Evolutionary conservation across 164 flowering plant species (phyloP).

Genomic region (Piper longum): DNA sequence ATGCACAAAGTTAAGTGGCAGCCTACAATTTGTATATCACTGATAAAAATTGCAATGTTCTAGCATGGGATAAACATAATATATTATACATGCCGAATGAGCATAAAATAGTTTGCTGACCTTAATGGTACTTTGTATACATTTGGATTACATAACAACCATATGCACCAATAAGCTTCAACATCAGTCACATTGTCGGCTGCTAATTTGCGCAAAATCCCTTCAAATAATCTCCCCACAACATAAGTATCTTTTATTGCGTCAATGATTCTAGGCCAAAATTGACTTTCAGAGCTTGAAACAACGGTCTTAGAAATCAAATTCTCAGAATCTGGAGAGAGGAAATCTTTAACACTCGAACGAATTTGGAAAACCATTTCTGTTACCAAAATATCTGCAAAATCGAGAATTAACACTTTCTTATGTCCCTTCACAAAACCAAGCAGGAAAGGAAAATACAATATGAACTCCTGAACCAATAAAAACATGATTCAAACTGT

Average conservation of each 20-base stretch:
- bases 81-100: neutral
- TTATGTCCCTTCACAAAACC: neutral
- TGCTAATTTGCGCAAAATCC: slow-evolving; percentile 51
- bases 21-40: neutral
- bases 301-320: slow-evolving; percentile 18
- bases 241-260: slow-evolving; percentile 62
- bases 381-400: slow-evolving; percentile 52
- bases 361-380: slow-evolving; percentile 49
- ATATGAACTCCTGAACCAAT: neutral
- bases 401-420: neutral
- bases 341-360: slow-evolving; percentile 27
- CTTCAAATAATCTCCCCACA: slow-evolving; percentile 70
- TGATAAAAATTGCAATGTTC: neutral
- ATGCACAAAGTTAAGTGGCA: neutral
- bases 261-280: slow-evolving; percentile 65
- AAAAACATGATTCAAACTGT: neutral
- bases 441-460: neutral
- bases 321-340: slow-evolving; percentile 19
- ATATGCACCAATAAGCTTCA: slow-evolving; percentile 84
- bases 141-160: slow-evolving; percentile 43
- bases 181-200: slow-evolving; percentile 33
- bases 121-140: slow-evolving; percentile 37
- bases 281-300: slow-evolving; percentile 28
- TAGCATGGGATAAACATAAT: neutral
- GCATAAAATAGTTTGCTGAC: slow-evolving; percentile 17